phyloP scores from a whole-genome alignment of 2,329 filamentous ascomycete genomes.

The Fusarium fracticaudum region DNA sequence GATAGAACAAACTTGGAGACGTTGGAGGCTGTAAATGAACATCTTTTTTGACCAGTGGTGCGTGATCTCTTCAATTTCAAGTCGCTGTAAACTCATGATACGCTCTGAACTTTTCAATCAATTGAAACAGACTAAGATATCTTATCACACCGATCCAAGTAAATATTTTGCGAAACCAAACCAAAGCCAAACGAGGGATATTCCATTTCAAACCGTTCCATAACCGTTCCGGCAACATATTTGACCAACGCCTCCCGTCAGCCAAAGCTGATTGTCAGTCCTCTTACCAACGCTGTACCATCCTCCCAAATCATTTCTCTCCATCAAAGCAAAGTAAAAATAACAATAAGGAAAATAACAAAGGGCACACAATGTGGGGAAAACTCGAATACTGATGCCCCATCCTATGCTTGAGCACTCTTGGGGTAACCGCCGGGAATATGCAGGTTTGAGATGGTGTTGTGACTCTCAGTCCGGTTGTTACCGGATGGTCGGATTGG shows the following conservation, averaged over 20 bases:
- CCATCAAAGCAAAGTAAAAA: slow-evolving; percentile 8
- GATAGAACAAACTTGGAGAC: background rate
- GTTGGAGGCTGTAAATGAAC: background rate
- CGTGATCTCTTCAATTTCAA: background rate
- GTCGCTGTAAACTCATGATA: background rate
- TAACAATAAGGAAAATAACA: slow-evolving; percentile 19
- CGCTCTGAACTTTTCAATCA: slow-evolving; percentile 9
- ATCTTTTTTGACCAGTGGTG: background rate
- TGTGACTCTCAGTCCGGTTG: slow-evolving; percentile 55
- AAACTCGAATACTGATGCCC: slow-evolving; percentile 42
- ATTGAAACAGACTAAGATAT: slow-evolving; percentile 9
- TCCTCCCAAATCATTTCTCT: slow-evolving; percentile 11
- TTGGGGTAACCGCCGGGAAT: slow-evolving; percentile 74
- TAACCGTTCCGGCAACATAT: background rate
- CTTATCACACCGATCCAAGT: background rate
- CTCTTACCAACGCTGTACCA: background rate
- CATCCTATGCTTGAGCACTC: slow-evolving; percentile 56
- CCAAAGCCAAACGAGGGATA: slow-evolving; percentile 37
- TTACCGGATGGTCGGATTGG: slow-evolving; percentile 41
- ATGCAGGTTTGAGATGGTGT: slow-evolving; percentile 72
- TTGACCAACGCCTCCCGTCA: slow-evolving; percentile 36
- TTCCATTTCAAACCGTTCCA: background rate
- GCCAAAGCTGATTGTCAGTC: background rate
- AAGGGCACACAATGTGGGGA: slow-evolving; percentile 15
- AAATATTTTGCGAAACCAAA: background rate